These are phyloP conservation scores for Amaranthus tricolor DNA, from an alignment of 179 eudicot genomes.

Conservation along the genomic window DNA sequence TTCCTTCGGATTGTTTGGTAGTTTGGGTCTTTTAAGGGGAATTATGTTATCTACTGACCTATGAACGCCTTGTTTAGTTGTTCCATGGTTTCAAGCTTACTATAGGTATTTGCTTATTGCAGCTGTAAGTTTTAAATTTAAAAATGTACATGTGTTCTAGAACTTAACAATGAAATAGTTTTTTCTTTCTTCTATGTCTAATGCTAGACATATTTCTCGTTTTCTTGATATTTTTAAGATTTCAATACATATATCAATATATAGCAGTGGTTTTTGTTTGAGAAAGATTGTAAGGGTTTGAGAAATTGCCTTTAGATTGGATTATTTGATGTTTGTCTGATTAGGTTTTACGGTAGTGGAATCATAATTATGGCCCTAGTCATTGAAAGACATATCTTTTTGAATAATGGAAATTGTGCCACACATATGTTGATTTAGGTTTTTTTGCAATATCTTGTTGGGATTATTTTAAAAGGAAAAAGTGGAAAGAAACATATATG, in stretches of 20 bases:
- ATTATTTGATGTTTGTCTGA: neutral
- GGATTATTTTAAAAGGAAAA: neutral
- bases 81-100: neutral
- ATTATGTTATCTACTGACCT: neutral
- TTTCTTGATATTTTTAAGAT: neutral
- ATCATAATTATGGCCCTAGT: neutral
- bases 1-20: neutral
- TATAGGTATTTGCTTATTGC: neutral
- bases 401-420: neutral
- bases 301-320: neutral
- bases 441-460: neutral
- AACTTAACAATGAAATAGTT: no score
- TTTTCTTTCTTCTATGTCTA: no score
- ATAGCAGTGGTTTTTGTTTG: no score
- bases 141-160: no score
- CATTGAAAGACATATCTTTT: neutral
- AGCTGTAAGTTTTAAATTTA: neutral
- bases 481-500: neutral
- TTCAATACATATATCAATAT: neutral
- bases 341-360: neutral
- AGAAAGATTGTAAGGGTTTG: neutral
- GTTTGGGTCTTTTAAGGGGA: neutral
- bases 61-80: no score
- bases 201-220: neutral
- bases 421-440: neutral